These are phyloP conservation scores for Aotearoamyces nothofagi DNA, from an alignment of 2,329 filamentous ascomycete genomes.

Conservation along the genomic window DNA sequence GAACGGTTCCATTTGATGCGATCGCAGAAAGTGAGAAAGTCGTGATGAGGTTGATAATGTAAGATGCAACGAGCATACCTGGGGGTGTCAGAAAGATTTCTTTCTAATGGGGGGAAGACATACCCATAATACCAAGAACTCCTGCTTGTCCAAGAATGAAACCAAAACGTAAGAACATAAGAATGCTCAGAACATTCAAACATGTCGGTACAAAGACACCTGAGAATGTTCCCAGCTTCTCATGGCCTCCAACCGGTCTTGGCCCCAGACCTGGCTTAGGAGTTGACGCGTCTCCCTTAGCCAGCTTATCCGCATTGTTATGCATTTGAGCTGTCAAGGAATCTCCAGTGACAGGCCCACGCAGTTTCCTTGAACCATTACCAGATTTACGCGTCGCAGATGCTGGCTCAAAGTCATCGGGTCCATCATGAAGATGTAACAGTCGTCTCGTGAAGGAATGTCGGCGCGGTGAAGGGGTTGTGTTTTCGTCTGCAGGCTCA, in stretches of 20 bases:
- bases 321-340: constrained; percentile 13
- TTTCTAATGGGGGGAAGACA: constrained; percentile 1
- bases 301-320: constrained; percentile 12
- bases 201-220: constrained; percentile 82
- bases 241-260: constrained; percentile 22
- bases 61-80: constrained; percentile 64
- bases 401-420: constrained; percentile 2
- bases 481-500: constrained; percentile 12
- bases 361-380: constrained; percentile 4
- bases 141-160: constrained; percentile 72
- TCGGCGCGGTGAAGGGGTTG: constrained; percentile 11
- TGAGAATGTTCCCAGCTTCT: constrained; percentile 62
- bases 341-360: constrained; percentile 4
- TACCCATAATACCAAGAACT: constrained; percentile 67
- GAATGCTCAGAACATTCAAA: constrained; percentile 74
- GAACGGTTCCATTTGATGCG: constrained; percentile 78
- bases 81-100: constrained; percentile 10
- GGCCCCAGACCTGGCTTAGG: constrained; percentile 23
- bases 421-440: constrained; percentile 8
- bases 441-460: constrained; percentile 12
- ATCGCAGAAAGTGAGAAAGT: constrained; percentile 79
- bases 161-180: constrained; percentile 85
- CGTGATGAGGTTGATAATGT: constrained; percentile 69
- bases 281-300: constrained; percentile 17
- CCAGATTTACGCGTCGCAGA: constrained; percentile 5